phyloP scores from a whole-genome alignment of 768 basidiomycete genomes.

The Amyloporia xantha region DNA sequence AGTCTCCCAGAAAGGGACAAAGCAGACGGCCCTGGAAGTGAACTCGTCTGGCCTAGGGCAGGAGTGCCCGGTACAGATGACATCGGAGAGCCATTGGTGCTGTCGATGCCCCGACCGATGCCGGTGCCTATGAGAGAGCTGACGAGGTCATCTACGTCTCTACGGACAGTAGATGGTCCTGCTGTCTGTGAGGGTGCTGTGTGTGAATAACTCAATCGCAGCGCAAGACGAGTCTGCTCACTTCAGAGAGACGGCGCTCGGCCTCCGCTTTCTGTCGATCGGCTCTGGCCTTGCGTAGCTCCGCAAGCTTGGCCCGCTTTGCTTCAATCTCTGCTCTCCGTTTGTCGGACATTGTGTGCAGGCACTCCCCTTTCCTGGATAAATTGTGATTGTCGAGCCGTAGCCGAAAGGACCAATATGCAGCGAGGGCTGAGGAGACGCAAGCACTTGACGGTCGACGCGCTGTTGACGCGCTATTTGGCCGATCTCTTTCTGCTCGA shows the following conservation, averaged over 20 bases:
- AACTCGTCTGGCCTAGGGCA: slow-evolving; percentile 32
- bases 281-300: slow-evolving; percentile 71
- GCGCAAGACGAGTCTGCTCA: not conserved
- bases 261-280: slow-evolving; percentile 55
- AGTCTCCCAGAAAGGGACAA: slow-evolving; percentile 49
- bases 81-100: slow-evolving; percentile 60
- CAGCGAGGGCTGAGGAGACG: slow-evolving; percentile 6
- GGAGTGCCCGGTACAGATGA: slow-evolving; percentile 73
- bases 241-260: slow-evolving; percentile 25
- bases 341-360: slow-evolving; percentile 45
- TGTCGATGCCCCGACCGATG: slow-evolving; percentile 42
- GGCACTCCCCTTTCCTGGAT: not conserved
- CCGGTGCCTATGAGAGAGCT: slow-evolving; percentile 45
- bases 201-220: not conserved
- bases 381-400: not conserved
- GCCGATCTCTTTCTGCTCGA: slow-evolving; percentile 1
- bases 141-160: slow-evolving; percentile 70
- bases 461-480: slow-evolving; percentile 19
- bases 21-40: slow-evolving; percentile 30
- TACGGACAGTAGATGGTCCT: slow-evolving; percentile 36
- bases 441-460: slow-evolving; percentile 5
- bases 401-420: not conserved
- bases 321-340: slow-evolving; percentile 86
- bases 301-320: slow-evolving; percentile 82
- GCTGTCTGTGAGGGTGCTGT: slow-evolving; percentile 22